These are phyloP conservation scores for Datisca glomerata DNA, from an alignment of 306 rosid species.

Conservation along the genomic window DNA sequence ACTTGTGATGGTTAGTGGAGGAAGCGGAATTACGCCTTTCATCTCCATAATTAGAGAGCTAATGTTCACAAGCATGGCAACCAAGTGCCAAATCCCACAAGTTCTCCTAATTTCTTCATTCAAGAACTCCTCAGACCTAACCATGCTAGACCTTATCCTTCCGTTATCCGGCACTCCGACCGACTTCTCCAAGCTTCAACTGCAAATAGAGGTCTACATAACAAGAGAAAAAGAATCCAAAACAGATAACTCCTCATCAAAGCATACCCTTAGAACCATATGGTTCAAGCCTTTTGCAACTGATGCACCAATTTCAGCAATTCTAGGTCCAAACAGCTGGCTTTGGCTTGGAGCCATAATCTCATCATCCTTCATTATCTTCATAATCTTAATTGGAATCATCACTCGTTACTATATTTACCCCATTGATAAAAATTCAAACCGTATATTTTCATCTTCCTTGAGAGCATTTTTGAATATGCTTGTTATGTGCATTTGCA, in stretches of 20 bases:
- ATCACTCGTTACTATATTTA: constrained; percentile 36
- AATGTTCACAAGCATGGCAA: constrained; percentile 14
- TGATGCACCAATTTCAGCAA: constrained; percentile 35
- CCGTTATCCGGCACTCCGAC: constrained; percentile 21
- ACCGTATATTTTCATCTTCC: constrained; percentile 22
- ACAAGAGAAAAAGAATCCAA: constrained; percentile 34
- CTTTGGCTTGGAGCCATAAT: constrained; percentile 53
- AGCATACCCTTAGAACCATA: constrained; percentile 4
- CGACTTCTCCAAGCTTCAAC: constrained; percentile 22
- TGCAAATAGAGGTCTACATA: constrained; percentile 49
- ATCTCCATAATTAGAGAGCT: constrained; percentile 54
- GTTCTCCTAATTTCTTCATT: constrained; percentile 41
- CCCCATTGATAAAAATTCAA: constrained; percentile 44
- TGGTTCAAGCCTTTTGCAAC: constrained; percentile 34
- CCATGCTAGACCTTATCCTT: constrained; percentile 50
- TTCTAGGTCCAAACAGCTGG: constrained; percentile 50
- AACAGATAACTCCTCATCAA: constrained; percentile 2
- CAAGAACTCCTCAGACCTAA: constrained; percentile 26
- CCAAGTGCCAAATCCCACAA: constrained; percentile 29
- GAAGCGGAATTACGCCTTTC: constrained; percentile 75
- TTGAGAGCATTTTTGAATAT: constrained; percentile 25
- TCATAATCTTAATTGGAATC: constrained; percentile 32
- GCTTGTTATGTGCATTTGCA: constrained; percentile 32
- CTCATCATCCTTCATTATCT: constrained; percentile 38
- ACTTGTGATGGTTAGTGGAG: constrained; percentile 59